phyloP scores from a whole-genome alignment of 805 yeast species.

The Monosporozyma aquatica region DNA sequence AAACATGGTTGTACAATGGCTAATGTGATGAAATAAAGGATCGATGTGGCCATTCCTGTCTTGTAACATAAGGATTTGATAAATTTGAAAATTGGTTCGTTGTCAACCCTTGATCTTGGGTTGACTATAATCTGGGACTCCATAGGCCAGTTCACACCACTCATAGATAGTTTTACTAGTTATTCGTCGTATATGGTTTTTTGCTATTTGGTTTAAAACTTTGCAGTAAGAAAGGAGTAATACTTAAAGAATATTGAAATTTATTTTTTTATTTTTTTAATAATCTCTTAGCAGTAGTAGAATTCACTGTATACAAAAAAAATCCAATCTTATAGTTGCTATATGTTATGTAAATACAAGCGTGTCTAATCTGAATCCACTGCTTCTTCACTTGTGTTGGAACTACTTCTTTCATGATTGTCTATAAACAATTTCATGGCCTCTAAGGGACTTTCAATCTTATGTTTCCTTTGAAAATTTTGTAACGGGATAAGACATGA shows the following conservation, averaged over 20 bases:
- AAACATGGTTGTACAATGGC: constrained; percentile 35
- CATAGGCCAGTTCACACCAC: constrained; percentile 16
- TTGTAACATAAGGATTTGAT: constrained; percentile 26
- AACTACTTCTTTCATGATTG: background rate
- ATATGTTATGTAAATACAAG: too few species aligned
- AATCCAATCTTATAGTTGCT: too few species aligned
- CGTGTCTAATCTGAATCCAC: too few species aligned
- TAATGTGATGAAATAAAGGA: constrained; percentile 15
- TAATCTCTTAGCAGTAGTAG: too few species aligned
- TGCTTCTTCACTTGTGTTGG: background rate
- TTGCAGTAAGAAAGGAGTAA: too few species aligned
- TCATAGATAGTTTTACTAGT: background rate
- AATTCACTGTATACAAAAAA: too few species aligned
- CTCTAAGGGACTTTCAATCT: constrained; percentile 44
- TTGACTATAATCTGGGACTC: constrained; percentile 14
- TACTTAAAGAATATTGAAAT: too few species aligned
- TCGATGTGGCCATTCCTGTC: constrained; percentile 20
- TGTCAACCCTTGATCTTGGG: constrained; percentile 1
- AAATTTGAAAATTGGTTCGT: constrained; percentile 15
- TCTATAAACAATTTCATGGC: constrained; percentile 37
- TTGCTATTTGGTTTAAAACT: background rate
- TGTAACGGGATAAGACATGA: constrained; percentile 58
- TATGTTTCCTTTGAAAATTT: constrained; percentile 41
- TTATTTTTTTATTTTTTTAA: too few species aligned
- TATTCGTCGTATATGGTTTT: background rate